Evolutionary conservation across 108 stramenopile species (phyloP).

Genomic region (Aurantiochytrium sp.): DNA sequence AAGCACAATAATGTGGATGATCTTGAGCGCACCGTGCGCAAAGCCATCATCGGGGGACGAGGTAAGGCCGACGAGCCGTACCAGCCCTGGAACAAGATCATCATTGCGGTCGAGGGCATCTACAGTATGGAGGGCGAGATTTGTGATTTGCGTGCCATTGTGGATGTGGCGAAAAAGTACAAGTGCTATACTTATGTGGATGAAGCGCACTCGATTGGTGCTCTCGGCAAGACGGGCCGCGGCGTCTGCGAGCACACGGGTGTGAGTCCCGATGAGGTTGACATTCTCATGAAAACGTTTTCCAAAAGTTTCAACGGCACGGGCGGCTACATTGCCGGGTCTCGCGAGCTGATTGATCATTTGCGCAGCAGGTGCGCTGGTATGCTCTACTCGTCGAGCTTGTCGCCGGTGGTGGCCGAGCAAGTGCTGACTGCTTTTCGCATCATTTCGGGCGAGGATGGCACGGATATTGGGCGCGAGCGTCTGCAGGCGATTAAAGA

Average conservation of each 20-base stretch:
- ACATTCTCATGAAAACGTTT: slow-evolving; percentile 98
- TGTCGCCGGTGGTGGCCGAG: slow-evolving; percentile 83
- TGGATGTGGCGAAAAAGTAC: slow-evolving; percentile 84
- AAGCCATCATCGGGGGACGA: slow-evolving; percentile 82
- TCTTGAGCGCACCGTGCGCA: slow-evolving; percentile 72
- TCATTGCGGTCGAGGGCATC: slow-evolving; percentile 96
- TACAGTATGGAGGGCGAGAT: slow-evolving; percentile 99
- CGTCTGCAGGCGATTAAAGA: slow-evolving; percentile 82
- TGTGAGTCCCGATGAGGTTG: slow-evolving; percentile 89
- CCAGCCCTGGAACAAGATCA: slow-evolving; percentile 90
- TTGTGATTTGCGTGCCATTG: slow-evolving; percentile 77
- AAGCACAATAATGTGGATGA: slow-evolving; percentile 82
- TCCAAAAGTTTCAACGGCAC: slow-evolving; percentile 97
- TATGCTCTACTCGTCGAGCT: slow-evolving; percentile 71
- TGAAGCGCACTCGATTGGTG: slow-evolving; percentile 97
- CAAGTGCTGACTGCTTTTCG: slow-evolving; percentile 81
- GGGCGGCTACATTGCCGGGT: slow-evolving; percentile 95
- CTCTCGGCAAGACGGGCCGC: slow-evolving; percentile 88
- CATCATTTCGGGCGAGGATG: slow-evolving; percentile 92
- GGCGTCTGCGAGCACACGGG: slow-evolving; percentile 89
- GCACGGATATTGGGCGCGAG: slow-evolving; percentile 71
- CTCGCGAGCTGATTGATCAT: slow-evolving; percentile 66
- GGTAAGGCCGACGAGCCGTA: slow-evolving; percentile 66
- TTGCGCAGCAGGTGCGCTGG: slow-evolving; percentile 75
- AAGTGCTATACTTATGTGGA: slow-evolving; percentile 86